Evolutionary conservation across 257 asterid species (phyloP).

Genomic region (Plantago elongata): DNA sequence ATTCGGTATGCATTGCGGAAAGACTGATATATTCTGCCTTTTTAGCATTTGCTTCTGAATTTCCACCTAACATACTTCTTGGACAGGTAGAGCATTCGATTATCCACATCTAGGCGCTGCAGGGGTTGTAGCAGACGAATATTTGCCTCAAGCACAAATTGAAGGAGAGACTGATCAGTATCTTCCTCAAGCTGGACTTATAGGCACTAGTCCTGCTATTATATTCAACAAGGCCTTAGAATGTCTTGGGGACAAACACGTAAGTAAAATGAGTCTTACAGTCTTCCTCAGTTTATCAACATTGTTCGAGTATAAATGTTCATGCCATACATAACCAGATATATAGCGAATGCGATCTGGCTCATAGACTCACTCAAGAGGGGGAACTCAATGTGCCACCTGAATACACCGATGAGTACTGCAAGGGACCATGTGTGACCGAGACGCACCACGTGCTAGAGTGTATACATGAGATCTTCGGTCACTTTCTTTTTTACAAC

Average conservation of each 20-base stretch:
- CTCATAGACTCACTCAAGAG: slow-evolving; percentile 46
- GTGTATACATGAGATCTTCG: slow-evolving; percentile 42
- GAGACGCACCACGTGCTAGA: slow-evolving; percentile 64
- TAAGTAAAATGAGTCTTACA: slow-evolving; percentile 19
- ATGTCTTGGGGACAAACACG: slow-evolving; percentile 56
- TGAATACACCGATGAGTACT: slow-evolving; percentile 51
- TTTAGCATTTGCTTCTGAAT: not conserved
- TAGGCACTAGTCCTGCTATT: slow-evolving; percentile 33
- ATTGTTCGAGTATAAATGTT: not conserved
- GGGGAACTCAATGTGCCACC: slow-evolving; percentile 66
- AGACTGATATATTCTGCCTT: not conserved
- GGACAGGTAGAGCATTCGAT: slow-evolving; percentile 45
- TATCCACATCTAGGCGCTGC: slow-evolving; percentile 56
- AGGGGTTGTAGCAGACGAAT: slow-evolving; percentile 46
- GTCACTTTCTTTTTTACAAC: slow-evolving; percentile 47
- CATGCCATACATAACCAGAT: slow-evolving; percentile 34
- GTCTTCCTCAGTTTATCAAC: not conserved
- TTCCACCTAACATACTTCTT: not conserved
- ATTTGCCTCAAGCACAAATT: slow-evolving; percentile 46
- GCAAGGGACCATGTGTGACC: slow-evolving; percentile 59
- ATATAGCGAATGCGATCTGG: slow-evolving; percentile 56
- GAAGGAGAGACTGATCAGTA: slow-evolving; percentile 33
- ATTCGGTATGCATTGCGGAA: slow-evolving; percentile 35
- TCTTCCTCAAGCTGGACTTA: slow-evolving; percentile 33
- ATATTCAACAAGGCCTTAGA: slow-evolving; percentile 51